Percentiles rank a stretch among this genome's conserved stretches.
Evolutionary conservation across 148 eudicot genomes (phyloP).

Genomic region (Silene conica): DNA sequence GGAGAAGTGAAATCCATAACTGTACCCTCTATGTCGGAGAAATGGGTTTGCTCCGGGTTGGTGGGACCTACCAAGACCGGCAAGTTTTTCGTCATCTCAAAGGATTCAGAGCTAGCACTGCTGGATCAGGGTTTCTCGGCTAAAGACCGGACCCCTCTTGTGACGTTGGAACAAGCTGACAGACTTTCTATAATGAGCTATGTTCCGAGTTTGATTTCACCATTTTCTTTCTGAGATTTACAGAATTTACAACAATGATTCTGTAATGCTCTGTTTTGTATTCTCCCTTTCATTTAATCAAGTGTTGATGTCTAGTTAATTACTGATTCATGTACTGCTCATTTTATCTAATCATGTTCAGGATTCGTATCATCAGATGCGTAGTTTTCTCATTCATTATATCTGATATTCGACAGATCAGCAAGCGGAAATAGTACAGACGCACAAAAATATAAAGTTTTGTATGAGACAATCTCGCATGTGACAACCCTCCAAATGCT

Average conservation of each 20-base stretch:
- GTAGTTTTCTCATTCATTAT: no score
- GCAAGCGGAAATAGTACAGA: no score
- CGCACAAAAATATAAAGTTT: no score
- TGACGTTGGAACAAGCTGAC: conserved; percentile 16
- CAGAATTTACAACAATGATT: background rate
- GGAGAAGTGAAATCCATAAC: conserved; percentile 13
- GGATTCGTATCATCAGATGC: no score
- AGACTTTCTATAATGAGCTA: conserved; percentile 13
- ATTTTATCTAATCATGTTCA: no score
- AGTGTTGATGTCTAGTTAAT: no score
- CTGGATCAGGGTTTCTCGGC: conserved; percentile 13
- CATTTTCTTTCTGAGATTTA: background rate
- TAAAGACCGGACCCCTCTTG: conserved; percentile 13
- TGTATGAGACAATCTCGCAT: no score
- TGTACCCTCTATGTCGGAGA: background rate
- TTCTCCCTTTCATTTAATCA: background rate
- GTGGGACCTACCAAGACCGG: conserved; percentile 25
- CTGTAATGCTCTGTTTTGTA: background rate
- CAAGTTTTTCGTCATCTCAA: conserved; percentile 21
- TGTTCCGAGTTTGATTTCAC: conserved; percentile 28
- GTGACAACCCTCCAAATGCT: no score
- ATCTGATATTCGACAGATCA: no score
- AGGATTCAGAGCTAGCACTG: conserved; percentile 17
- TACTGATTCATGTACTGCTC: no score
- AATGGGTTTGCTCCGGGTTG: conserved; percentile 18